These are phyloP conservation scores for Trichophyton equinum DNA, from an alignment of 2,329 filamentous ascomycete genomes.

Conservation along the genomic window DNA sequence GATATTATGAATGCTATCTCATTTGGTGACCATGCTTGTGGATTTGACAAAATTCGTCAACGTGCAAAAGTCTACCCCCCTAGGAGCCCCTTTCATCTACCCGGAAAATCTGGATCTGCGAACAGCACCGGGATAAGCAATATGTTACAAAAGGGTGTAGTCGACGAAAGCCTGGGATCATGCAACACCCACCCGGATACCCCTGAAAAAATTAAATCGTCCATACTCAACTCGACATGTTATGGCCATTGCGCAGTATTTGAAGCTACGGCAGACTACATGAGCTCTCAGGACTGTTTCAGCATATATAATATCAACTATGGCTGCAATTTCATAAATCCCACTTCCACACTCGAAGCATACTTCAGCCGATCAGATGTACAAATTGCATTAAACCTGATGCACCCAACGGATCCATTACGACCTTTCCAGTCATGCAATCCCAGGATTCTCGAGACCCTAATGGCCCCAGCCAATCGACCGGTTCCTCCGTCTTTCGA, in stretches of 20 bases:
- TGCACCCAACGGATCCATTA: constrained; percentile 5
- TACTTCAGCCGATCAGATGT: constrained; percentile 27
- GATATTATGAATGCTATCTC: constrained; percentile 21
- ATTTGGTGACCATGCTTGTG: constrained; percentile 22
- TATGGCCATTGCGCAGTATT: constrained; percentile 27
- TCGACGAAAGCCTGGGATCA: constrained; percentile 9
- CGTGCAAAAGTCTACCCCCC: constrained; percentile 22
- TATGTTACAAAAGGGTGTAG: background rate
- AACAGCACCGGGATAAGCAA: constrained; percentile 17
- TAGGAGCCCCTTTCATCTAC: constrained; percentile 17
- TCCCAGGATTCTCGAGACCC: constrained; percentile 18
- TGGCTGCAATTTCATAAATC: constrained; percentile 20
- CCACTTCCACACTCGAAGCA: constrained; percentile 15
- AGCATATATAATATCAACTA: constrained; percentile 26
- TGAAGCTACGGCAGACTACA: constrained; percentile 24
- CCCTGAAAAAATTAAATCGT: constrained; percentile 16
- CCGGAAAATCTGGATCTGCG: constrained; percentile 21
- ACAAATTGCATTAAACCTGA: constrained; percentile 22
- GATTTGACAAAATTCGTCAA: constrained; percentile 21
- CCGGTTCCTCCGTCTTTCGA: constrained; percentile 23
- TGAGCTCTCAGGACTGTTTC: constrained; percentile 20
- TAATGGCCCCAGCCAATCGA: constrained; percentile 15
- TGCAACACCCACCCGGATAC: constrained; percentile 20
- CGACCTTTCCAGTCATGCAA: constrained; percentile 22
- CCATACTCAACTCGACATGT: constrained; percentile 25